phyloP scores from a whole-genome alignment of 768 basidiomycete species.

The Tremella yokohamensis region DNA sequence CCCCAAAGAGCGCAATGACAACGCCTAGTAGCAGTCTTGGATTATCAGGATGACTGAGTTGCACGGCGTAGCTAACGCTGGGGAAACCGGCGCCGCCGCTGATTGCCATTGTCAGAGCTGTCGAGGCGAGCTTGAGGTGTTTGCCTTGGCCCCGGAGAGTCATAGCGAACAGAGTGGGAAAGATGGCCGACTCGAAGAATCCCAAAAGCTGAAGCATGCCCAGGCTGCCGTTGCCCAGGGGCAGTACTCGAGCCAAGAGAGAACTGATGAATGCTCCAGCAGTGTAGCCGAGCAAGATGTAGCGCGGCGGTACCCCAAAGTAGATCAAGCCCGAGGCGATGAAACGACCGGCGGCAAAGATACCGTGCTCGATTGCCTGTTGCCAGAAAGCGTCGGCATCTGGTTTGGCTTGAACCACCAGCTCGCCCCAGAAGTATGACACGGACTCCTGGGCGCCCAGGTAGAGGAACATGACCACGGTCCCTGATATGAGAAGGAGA shows the following conservation, averaged over 20 bases:
- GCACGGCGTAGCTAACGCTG: conserved; percentile 30
- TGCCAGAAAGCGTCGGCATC: conserved; percentile 22
- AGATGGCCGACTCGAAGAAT: conserved; percentile 46
- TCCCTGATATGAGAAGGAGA: conserved; percentile 22
- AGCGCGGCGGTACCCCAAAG: conserved; percentile 38
- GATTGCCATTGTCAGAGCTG: conserved; percentile 34
- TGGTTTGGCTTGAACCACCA: conserved; percentile 20
- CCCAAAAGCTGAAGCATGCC: conserved; percentile 31
- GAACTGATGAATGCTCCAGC: conserved; percentile 32
- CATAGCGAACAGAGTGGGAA: conserved; percentile 47
- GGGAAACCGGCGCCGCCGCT: conserved; percentile 38
- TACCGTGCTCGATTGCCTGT: conserved; percentile 25
- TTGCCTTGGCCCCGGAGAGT: conserved; percentile 37
- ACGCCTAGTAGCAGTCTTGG: conserved; percentile 10
- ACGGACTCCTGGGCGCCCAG: conserved; percentile 43
- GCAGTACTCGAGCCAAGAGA: conserved; percentile 28
- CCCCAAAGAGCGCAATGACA: conserved; percentile 11
- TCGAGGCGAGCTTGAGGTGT: conserved; percentile 39
- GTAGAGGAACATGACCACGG: conserved; percentile 36
- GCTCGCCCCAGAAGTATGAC: conserved; percentile 27
- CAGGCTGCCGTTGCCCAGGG: conserved; percentile 17
- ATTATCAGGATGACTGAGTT: conserved; percentile 11
- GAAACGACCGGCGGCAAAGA: conserved; percentile 42
- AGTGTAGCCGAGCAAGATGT: conserved; percentile 31
- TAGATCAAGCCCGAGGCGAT: conserved; percentile 33